Evolutionary conservation across 139 green algal species (phyloP), one percentile per base, ranked within the genome.

Genomic region (Chloropicon primus): DNA sequence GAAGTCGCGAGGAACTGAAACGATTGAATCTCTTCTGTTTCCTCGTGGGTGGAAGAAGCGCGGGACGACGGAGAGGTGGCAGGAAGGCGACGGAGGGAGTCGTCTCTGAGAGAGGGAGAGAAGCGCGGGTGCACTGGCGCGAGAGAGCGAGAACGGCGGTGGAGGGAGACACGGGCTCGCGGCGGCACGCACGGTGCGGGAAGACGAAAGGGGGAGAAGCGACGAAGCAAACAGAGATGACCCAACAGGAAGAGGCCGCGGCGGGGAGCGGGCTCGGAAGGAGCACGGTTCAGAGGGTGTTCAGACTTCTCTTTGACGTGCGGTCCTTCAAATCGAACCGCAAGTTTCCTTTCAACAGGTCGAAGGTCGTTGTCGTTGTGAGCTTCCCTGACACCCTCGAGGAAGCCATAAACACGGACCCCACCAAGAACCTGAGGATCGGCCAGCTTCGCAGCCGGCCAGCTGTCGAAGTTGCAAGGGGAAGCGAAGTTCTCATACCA

Each of bases 401-500:
- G 41, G 41, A 62, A n/a, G 41, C 41, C 5, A 62, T 62, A 5
- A 62, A 62, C 41, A n/a, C 41, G 41, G 41, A 62, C 41, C 41
- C 41, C 10, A n/a, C 41, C 41, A 62, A 62, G 41, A 62, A 62
- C 41, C 41, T 62, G 41, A 62, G 41, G 41, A 62, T 62, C 5
- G 41, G 41, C 5, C 41, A 62, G 41, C 71, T 89, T 26, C 54
- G 75, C 24, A 88, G 78, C 1, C 73, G 83, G 71, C 87, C 87
- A 0, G 74, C 85, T 0, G 84, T 88, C 1, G 82, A 89, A 25
- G 74, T 89, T 0, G 25, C 81, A 5, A 79, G 87, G 0, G 85
- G 84, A 5, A 80, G 76, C 2, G 87, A 91, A 79, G 82, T 73
- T 0, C 78, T 79, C 0, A 62, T 89, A 22, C 82, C 80, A 1